phyloP scores from a whole-genome alignment of 2,329 filamentous ascomycete species.

The Cladosporium sp. region DNA sequence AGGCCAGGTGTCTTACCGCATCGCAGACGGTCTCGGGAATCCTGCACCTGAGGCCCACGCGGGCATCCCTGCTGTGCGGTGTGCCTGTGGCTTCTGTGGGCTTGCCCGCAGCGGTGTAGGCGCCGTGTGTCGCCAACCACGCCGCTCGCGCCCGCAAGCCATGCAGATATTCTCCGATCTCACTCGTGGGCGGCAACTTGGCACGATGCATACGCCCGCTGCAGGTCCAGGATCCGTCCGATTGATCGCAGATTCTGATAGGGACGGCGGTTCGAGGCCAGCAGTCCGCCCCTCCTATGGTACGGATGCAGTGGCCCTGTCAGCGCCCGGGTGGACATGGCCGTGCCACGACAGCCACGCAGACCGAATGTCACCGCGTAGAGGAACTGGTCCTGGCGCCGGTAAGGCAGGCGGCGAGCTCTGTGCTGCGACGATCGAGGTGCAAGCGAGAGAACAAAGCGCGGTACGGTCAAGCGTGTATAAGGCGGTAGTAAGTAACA shows the following conservation, averaged over 20 bases:
- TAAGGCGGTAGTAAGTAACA: slow-evolving; percentile 7
- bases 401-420: background rate
- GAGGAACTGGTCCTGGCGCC: background rate
- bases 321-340: background rate
- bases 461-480: slow-evolving; percentile 7
- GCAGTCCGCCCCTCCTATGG: background rate
- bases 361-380: background rate
- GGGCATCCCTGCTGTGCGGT: background rate
- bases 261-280: background rate
- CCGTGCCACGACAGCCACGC: slow-evolving; percentile 9
- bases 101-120: slow-evolving; percentile 1
- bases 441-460: slow-evolving; percentile 6
- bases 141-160: slow-evolving; percentile 21
- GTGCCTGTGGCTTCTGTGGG: background rate
- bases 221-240: background rate
- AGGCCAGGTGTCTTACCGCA: background rate
- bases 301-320: background rate
- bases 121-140: background rate
- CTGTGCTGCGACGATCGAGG: slow-evolving; percentile 11
- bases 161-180: slow-evolving; percentile 9
- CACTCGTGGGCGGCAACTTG: slow-evolving; percentile 1
- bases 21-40: background rate
- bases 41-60: background rate
- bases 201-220: slow-evolving; percentile 1
- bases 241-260: background rate